Base-by-base conservation (phyloP, 148 eudicot species). In the Arbutus unedo region DNA sequence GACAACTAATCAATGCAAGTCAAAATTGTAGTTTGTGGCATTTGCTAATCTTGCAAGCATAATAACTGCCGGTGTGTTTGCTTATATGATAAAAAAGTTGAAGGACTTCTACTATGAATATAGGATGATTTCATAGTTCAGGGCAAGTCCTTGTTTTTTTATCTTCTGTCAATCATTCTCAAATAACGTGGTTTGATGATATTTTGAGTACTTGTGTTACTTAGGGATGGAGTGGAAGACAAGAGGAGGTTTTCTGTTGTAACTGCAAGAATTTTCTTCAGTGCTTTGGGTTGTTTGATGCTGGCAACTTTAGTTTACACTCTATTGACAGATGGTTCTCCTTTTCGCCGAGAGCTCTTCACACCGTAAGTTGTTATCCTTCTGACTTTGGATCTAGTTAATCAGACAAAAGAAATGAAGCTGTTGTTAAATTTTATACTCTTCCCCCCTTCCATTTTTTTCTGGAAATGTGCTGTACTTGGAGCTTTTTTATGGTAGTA, bases 271-370 rank as follows among this genome's bases (percentile, higher is more conserved):
- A 49, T 89, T 84, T 66, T 87, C 80, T 94, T 90, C 85, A 21
- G 89, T 83, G 80, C 76, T 83, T 77, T 94, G 81, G 94, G 96
- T 59, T 90, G 88, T 81, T 81, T 94, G 77, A 94, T 94, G 98
- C 50, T 91, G 76, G 91, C 88, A 51, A 81, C 89, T 78, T 85
- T 93, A 87, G 48, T 92, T 77, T 94, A 94, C 88, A 92, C 96
- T 74, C 74, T 89, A 67, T 18, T 77, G 47, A 89, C 90, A 48
- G 84, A 85, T 81, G 96, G 98, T 76, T 91, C 96, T 71, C 96
- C 98, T 70, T 92, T 92, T 83, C 89, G 81, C 81, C 82, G 50
- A 57, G 96, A 85, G 48, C 48, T 87, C 56, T 83, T 91, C 19
- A 90, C 90, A 79, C 96, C 96, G 98, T 94, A 88, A 88, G 94